Percentiles rank a stretch among this genome's conserved stretches.
Evolutionary conservation across 75 land plant species (phyloP).

Genomic region (Selaginella tamariscina): DNA sequence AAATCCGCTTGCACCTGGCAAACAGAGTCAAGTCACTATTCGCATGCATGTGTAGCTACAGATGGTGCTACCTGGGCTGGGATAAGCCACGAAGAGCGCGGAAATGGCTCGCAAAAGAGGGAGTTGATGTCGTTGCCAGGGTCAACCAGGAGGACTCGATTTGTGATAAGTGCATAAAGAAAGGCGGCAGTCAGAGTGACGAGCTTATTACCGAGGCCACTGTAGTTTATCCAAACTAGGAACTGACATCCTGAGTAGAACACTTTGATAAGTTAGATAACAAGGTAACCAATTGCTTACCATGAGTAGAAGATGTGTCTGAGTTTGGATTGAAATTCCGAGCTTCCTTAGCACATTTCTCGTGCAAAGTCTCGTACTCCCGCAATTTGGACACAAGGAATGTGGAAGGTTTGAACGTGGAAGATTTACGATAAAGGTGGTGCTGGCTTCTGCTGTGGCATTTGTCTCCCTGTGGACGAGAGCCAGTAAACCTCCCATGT

Average conservation of each 20-base stretch:
- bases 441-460: conserved; percentile 49
- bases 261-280: too few species aligned
- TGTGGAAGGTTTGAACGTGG: conserved; percentile 35
- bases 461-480: conserved; percentile 6
- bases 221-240: not conserved
- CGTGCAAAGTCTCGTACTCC: conserved; percentile 60
- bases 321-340: conserved; percentile 23
- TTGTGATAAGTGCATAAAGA: not conserved
- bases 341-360: conserved; percentile 56
- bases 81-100: not conserved
- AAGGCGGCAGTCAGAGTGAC: not conserved
- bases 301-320: too few species aligned
- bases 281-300: too few species aligned
- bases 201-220: not conserved
- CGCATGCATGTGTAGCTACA: too few species aligned
- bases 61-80: too few species aligned
- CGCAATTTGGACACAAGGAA: conserved; percentile 38
- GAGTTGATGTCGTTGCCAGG: not conserved
- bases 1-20: too few species aligned
- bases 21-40: too few species aligned
- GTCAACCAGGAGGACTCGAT: not conserved
- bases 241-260: too few species aligned
- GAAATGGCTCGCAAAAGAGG: not conserved
- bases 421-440: conserved; percentile 25
- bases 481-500: not conserved